Evolutionary conservation across 208 protist genomes (phyloP), one percentile per base, ranked within the genome.

Genomic region (Leishmania martiniquensis): DNA sequence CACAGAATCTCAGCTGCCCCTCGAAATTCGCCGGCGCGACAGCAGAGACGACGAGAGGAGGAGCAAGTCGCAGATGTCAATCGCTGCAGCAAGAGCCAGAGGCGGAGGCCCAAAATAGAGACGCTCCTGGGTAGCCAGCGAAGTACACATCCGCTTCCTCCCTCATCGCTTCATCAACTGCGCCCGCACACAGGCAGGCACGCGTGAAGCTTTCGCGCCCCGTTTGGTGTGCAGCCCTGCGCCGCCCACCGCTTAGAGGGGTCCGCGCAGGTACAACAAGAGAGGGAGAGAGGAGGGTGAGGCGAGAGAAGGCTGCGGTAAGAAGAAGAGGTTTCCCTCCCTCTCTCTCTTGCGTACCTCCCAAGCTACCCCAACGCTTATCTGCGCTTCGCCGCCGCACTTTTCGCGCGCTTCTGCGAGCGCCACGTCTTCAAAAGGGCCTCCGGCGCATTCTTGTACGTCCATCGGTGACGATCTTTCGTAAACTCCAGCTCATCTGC

Each of bases 381-480:
- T 57, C 45, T 70, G 55, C 77, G 77, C 49, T 72, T 76, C 51
- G 57, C 57, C 15, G 79, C 55, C 20, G 59, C 4, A 22, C 79
- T 57, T 68, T 83, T 83, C 32, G 68, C n/a, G 39, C 79, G 79
- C 73, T 77, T 78, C 79, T 85, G 77, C 70, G 77, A 39, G 49
- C 80, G 77, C 89, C 89, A 93, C 71, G 89, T 84, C 70, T 87
- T 84, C 63, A 97, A 75, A 34, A 97, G 89, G 45, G 82, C 74
- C 13, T 86, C 83, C 17, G 93, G 90, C 3, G 94, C 90, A 44
- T 91, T 89, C 44, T 86, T 87, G 75, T 90, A 91, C 10, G 77
- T 59, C 86, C 89, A 97, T 77, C 89, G 88, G 83, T 95, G 90
- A 63, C 82, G 85, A n/a, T 90, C 82, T 78, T 90, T 89, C 52